Evolutionary conservation across 208 protist species (phyloP).

Genomic region (Acanthamoeba royreba): DNA sequence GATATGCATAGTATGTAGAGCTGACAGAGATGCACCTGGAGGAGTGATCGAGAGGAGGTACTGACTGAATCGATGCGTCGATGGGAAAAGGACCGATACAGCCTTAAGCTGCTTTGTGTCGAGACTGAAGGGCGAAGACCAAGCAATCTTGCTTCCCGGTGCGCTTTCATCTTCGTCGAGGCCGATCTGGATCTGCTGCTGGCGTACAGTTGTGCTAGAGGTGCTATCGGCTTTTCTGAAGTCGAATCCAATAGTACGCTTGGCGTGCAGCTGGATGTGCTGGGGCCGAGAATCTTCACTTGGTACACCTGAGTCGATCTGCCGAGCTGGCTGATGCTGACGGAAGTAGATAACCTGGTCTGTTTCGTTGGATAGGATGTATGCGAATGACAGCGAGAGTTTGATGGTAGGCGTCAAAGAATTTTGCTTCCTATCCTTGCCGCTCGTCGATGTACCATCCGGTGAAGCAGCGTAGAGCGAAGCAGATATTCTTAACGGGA

Average conservation of each 20-base stretch:
- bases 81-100: not conserved
- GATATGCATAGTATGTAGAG: not conserved
- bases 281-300: not conserved
- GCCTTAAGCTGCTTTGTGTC: not conserved
- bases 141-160: not conserved
- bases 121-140: not conserved
- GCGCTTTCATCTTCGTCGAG: not conserved
- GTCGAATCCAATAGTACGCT: not conserved
- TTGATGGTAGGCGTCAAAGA: not conserved
- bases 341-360: not conserved
- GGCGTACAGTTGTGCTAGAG: not conserved
- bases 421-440: not conserved
- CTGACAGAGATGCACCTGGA: not conserved
- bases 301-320: not conserved
- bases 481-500: not conserved
- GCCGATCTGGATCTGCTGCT: not conserved
- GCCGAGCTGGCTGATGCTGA: not conserved
- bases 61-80: not conserved
- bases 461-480: not conserved
- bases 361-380: not conserved
- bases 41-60: slow-evolving; percentile 6
- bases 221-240: not conserved
- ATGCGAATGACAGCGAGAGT: not conserved
- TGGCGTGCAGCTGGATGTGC: not conserved
- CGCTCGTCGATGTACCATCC: not conserved